Evolutionary conservation across 2,329 filamentous ascomycete genomes (phyloP).

Genomic region (Triangularia setosa): DNA sequence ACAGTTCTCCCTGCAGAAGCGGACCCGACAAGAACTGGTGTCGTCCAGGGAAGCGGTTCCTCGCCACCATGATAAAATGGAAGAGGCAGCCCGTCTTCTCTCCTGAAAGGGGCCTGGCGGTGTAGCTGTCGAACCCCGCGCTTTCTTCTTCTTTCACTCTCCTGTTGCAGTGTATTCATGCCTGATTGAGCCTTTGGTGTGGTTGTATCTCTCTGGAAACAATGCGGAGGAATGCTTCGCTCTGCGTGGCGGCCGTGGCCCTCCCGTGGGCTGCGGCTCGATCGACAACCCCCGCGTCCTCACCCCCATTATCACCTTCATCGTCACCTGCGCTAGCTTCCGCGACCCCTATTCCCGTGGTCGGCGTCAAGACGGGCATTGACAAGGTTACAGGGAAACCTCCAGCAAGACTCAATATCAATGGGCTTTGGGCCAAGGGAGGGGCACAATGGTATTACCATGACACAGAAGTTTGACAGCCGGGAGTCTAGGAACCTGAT

Average conservation of each 20-base stretch:
- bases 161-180: constrained; percentile 3
- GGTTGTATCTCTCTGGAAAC: constrained; percentile 7
- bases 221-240: constrained; percentile 10
- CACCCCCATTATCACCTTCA: background rate
- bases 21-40: background rate
- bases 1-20: constrained; percentile 11
- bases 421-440: constrained; percentile 38
- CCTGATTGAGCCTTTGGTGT: constrained; percentile 2
- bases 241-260: constrained; percentile 9
- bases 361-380: constrained; percentile 37
- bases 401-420: constrained; percentile 46
- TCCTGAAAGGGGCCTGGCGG: constrained; percentile 6
- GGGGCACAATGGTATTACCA: constrained; percentile 42
- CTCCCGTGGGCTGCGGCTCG: constrained; percentile 15
- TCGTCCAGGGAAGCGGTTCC: background rate
- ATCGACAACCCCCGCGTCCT: background rate
- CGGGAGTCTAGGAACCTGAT: constrained; percentile 8
- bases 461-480: constrained; percentile 10
- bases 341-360: constrained; percentile 28
- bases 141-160: background rate
- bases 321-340: background rate
- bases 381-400: constrained; percentile 36
- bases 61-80: constrained; percentile 10
- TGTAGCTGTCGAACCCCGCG: constrained; percentile 6
- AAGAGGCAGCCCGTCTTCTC: background rate